Evolutionary conservation across 139 green algal genomes (phyloP), one percentile per base, ranked within the genome.

Genomic region (Ettlia oleoabundans): DNA sequence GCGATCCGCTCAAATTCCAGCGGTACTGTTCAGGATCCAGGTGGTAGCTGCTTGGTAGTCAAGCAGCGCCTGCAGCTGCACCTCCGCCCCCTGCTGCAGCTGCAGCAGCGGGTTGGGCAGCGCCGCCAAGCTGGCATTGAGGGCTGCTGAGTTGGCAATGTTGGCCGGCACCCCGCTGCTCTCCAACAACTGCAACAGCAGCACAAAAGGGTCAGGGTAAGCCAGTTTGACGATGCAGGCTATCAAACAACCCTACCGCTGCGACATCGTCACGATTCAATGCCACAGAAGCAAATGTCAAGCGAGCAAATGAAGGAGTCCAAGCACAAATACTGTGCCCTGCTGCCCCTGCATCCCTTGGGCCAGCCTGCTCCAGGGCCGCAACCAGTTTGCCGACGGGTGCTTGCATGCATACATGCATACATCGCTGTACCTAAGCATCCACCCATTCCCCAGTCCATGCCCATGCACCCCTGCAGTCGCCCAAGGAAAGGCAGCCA

Each of bases 21-120:
- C 4, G 8, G 65, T 72, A 21, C 28, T 35, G n/a, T 72, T 76
- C 38, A n/a, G 21, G 18, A 65, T 32, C 71, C 71, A 78, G 21
- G 47, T 65, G 19, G 71, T 78, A 18, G 71, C 71, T 26, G 4
- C 19, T 3, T 42, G 7, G 33, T 78, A 78, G 7, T 32, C 33
- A 47, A 65, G 71, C 71, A 78, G 52, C 71, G 71, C 71, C 71
- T 78, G 71, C 47, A 33, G 47, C 51, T 78, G 71, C 71, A 78
- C 47, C 19, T 28, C 19, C 4, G 51, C 33, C 1, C 51, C 71
- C 52, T 13, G 51, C 22, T 41, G 40, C 47, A 67, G 19, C n/a
- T 68, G 19, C 26, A 80, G 33, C 35, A 80, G 73, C 22, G 73
- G 73, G 33, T 3, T 52, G 35, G 73, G 53, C 73, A 80, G 73